phyloP scores from a whole-genome alignment of 345 rosid species.

The Erucastrum elatum region DNA sequence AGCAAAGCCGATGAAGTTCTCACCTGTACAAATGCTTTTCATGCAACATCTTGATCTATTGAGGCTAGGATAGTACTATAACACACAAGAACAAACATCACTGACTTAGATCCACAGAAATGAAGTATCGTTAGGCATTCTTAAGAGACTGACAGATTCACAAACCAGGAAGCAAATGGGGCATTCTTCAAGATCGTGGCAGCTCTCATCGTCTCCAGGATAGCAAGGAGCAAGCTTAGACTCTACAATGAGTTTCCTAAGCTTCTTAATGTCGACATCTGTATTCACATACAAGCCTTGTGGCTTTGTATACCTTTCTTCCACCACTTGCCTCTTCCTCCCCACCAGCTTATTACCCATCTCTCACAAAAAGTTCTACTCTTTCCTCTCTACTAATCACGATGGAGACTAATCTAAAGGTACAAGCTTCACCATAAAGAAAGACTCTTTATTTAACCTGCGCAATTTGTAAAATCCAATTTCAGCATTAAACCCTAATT shows the following conservation, averaged over 20 bases:
- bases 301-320: conserved; percentile 85
- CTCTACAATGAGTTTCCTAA: conserved; percentile 86
- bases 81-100: conserved; percentile 18
- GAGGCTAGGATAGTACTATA: conserved; percentile 90
- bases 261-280: conserved; percentile 96
- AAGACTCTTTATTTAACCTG: conserved; percentile 24
- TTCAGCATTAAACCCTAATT: conserved; percentile 30
- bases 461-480: conserved; percentile 5
- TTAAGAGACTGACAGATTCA: too few relatives aligned
- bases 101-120: conserved; percentile 13
- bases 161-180: conserved; percentile 98
- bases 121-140: too few relatives aligned
- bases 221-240: conserved; percentile 98
- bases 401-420: conserved; percentile 4
- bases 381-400: conserved; percentile 9
- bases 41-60: conserved; percentile 93
- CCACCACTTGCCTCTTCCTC: conserved; percentile 86
- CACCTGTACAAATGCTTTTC: conserved; percentile 99
- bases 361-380: neutral
- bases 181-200: conserved; percentile 84
- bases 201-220: conserved; percentile 87
- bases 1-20: neutral
- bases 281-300: conserved; percentile 87
- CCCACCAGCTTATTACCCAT: conserved; percentile 99
- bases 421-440: conserved; percentile 18